These are phyloP conservation scores for Exophiala sp. DNA, from an alignment of 2,329 filamentous ascomycete species.

Conservation along the genomic window DNA sequence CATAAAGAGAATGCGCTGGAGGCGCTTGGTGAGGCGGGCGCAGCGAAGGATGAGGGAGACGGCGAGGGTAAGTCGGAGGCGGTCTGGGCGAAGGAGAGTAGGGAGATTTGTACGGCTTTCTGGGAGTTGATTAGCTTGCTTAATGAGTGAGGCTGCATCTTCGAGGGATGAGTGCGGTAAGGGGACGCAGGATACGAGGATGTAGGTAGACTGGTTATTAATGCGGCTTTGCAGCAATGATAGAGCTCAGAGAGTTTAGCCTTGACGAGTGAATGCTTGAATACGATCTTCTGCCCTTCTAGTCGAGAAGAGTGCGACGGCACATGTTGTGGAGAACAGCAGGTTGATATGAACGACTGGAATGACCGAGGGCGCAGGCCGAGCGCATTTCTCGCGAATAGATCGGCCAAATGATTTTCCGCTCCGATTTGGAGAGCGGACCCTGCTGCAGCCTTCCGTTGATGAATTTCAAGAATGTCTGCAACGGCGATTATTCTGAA, in stretches of 20 bases:
- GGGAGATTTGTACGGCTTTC: slow-evolving; percentile 13
- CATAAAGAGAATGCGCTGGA: background rate
- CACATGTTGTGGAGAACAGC: too few species aligned
- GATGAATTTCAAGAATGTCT: background rate
- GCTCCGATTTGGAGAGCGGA: background rate
- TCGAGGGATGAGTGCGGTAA: background rate
- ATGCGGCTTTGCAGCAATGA: background rate
- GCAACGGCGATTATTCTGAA: background rate
- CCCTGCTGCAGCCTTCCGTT: background rate
- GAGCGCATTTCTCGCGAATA: too few species aligned
- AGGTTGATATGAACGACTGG: too few species aligned
- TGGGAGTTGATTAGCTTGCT: slow-evolving; percentile 8
- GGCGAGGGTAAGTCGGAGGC: background rate
- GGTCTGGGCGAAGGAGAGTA: slow-evolving; percentile 14
- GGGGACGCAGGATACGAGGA: background rate
- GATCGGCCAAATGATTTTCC: background rate
- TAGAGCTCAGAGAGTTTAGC: too few species aligned
- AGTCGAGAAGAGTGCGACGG: too few species aligned
- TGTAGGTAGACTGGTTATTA: slow-evolving; percentile 11
- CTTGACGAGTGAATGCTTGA: too few species aligned
- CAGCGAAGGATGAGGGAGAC: background rate
- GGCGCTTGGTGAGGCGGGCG: background rate
- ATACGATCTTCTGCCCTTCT: too few species aligned
- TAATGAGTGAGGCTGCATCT: background rate
- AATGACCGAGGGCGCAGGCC: too few species aligned